Evolutionary conservation across 2,329 filamentous ascomycete genomes (phyloP), one percentile per base, ranked within the genome.

Genomic region (Alternaria rosae): DNA sequence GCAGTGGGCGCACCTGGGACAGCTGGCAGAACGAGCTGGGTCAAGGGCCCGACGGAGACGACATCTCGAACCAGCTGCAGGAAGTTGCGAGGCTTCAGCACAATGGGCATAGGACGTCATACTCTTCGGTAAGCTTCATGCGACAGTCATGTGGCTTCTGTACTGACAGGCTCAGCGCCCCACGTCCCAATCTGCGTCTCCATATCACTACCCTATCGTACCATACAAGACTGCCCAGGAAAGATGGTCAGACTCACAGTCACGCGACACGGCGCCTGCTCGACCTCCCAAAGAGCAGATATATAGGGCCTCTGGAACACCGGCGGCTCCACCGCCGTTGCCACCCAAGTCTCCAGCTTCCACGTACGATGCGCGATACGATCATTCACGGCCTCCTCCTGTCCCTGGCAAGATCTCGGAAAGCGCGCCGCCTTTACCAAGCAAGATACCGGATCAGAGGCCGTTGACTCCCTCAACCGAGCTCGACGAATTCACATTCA

Each of bases 401-500:
- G 59, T 76, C n/a, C 75, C 75, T 13, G 73, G 72, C 2, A 77
- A 76, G 59, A 66, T 68, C 35, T 70, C 44, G 13, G 70, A 69
- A 58, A 69, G 50, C 50, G 53, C 62, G 13, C 78, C 74, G 12
- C 73, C 78, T 11, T 58, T 79, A 13, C 80, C 78, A 48, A 68
- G 69, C 13, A 77, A 77, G 64, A 51, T 77, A 8, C 75, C 70
- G 9, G 65, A 68, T 3, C 73, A 78, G 57, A 67, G 74, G 54
- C 69, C 78, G 52, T 67, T 74, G 21, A 75, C 72, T 8, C 69
- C 76, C 59, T 69, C 76, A 55, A 69, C 76, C 65, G 79, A 81
- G 65, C 82, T 85, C 66, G 85, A 88, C 79, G 89, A 88, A 50
- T 91, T 92, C 70, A 93, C 92, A 13, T 96, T 97, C 82, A 88